Base-by-base conservation (phyloP, 306 rosid species). In the Cicer cuneatum region DNA sequence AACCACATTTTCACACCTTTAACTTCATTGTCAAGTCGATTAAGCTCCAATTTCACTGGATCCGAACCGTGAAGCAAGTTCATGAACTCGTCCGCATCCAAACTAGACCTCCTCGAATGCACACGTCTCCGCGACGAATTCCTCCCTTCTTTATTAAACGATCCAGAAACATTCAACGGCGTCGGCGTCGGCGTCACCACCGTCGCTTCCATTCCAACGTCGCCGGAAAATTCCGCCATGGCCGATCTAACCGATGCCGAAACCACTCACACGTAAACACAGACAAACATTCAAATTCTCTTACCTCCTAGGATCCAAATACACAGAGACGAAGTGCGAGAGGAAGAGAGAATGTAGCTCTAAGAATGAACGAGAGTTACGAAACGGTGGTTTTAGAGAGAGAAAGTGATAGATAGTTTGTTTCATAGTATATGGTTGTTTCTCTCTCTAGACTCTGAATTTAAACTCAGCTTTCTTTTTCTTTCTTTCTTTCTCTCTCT, bases 21-120 rank as follows among this genome's bases (percentile, higher is more conserved):
- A 74, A 95, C 98, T 84, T 95, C 99, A 79, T 95, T 95, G 87
- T 92, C 99, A 35, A 92, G 93, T 71, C 99, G 93, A 90, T 90
- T 95, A 72, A 95, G 99, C 93, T 95, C 99, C 72, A 95, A 87
- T 84, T 92, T 95, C 71, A 95, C 99, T 90, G 99, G 99, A 95
- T 95, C 98, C 93, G 99, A 95, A 64, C 99, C 99, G 86, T 90
- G 98, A 72, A 95, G 57, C 53, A 95, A 71, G 84, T 92, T 95
- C 52, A 95, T 67, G 82, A 95, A 86, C 90, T 95, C 99, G 29
- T 95, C 99, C 40, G 97, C 96, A 45, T 95, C 99, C 74, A 95
- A 62, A 63, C 99, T 95, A 79, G 89, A 98, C 92, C 97, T 80
- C 79, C 82, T 66, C 71, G 90, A 83, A 45, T 85, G 72, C 24